Conservation (phyloP, 2,329 filamentous ascomycete species). For the Fonsecaea erecta region DNA sequence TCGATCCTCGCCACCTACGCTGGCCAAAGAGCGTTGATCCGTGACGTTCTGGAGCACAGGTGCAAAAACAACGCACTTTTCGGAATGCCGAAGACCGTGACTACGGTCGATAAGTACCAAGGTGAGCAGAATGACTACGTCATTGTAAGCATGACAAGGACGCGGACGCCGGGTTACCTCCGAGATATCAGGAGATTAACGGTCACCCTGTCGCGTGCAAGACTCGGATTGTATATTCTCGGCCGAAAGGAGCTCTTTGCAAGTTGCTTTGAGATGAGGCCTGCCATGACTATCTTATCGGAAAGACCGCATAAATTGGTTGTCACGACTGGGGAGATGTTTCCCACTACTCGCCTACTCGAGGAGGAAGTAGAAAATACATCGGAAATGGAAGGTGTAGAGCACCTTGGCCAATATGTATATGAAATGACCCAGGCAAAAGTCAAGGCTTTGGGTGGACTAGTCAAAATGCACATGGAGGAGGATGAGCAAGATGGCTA, state of each 20-base stretch:
- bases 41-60: conserved; percentile 80
- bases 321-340: conserved; percentile 85
- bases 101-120: conserved; percentile 98
- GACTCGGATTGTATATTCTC: conserved; percentile 88
- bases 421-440: conserved; percentile 89
- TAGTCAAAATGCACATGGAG: conserved; percentile 42
- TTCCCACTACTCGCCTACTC: conserved; percentile 58
- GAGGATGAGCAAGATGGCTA: conserved; percentile 43
- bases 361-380: conserved; percentile 19
- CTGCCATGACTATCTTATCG: conserved; percentile 80
- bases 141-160: conserved; percentile 89
- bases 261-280: conserved; percentile 81
- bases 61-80: conserved; percentile 85
- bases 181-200: conserved; percentile 92
- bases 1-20: conserved; percentile 92
- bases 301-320: conserved; percentile 78
- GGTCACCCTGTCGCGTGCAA: conserved; percentile 88
- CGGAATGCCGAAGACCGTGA: conserved; percentile 84
- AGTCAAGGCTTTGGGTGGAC: conserved; percentile 61
- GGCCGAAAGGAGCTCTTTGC: conserved; percentile 89
- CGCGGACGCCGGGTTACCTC: conserved; percentile 85
- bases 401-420: conserved; percentile 95
- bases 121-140: conserved; percentile 99
- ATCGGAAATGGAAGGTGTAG: conserved; percentile 82
- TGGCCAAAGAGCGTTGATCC: conserved; percentile 84